Percentiles rank a stretch among this genome's conserved stretches.
Evolutionary conservation across 2,329 filamentous ascomycete genomes (phyloP).

Genomic region (Ceratocystis cubensis): DNA sequence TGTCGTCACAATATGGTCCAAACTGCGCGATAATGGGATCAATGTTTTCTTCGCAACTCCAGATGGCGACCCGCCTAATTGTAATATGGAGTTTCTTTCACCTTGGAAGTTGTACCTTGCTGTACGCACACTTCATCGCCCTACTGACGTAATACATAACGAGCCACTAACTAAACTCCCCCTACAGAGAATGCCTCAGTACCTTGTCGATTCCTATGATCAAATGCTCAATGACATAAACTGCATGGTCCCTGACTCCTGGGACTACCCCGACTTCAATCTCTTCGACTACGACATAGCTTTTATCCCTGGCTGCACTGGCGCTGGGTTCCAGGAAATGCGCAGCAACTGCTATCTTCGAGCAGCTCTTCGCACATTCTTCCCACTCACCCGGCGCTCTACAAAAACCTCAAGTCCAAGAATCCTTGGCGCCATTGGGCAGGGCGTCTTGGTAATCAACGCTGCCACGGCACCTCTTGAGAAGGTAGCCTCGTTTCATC

Average conservation of each 20-base stretch:
- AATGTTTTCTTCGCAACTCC: slow-evolving; percentile 18
- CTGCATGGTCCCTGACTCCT: slow-evolving; percentile 11
- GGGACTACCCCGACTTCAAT: slow-evolving; percentile 14
- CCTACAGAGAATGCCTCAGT: slow-evolving; percentile 18
- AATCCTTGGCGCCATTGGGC: slow-evolving; percentile 16
- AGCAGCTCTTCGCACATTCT: slow-evolving; percentile 10
- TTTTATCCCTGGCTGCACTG: slow-evolving; percentile 16
- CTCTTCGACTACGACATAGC: slow-evolving; percentile 13
- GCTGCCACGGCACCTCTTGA: slow-evolving; percentile 11
- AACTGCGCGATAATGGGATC: slow-evolving; percentile 15
- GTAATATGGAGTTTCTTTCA: slow-evolving; percentile 13
- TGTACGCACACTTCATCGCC: neutral
- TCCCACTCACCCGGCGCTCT: slow-evolving; percentile 14
- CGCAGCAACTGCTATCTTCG: slow-evolving; percentile 9
- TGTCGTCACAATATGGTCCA: slow-evolving; percentile 15
- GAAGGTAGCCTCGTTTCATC: slow-evolving; percentile 9
- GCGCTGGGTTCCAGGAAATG: slow-evolving; percentile 17
- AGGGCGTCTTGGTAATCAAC: slow-evolving; percentile 19
- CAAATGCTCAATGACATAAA: slow-evolving; percentile 15
- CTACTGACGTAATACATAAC: no score
- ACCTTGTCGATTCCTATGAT: slow-evolving; percentile 12
- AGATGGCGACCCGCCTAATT: slow-evolving; percentile 10
- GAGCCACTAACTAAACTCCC: neutral
- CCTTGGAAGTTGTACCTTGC: slow-evolving; percentile 17
- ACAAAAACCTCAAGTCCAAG: neutral